Percentiles rank a stretch among this genome's conserved stretches.
These are phyloP conservation scores for Phytopythium montanum DNA, from an alignment of 352 stramenopile species.

Conservation along the genomic window DNA sequence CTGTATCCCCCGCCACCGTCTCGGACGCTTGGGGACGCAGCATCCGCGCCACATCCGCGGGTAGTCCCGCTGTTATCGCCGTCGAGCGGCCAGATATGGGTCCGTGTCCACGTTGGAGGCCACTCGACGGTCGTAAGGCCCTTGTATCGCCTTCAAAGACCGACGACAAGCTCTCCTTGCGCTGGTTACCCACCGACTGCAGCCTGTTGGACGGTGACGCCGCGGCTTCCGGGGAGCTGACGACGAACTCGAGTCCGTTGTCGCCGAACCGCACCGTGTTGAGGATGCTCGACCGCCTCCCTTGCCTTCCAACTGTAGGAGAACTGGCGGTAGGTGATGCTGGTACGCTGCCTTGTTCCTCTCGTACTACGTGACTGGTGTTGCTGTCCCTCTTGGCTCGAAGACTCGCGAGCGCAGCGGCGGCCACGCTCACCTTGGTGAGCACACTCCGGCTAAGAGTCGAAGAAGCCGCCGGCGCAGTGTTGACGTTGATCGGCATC, in stretches of 20 bases:
- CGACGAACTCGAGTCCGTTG: slow-evolving; percentile 11
- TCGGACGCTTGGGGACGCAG: not conserved
- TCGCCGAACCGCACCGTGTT: slow-evolving; percentile 21
- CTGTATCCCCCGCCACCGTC: not conserved
- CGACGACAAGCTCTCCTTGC: not conserved
- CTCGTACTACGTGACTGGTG: not conserved
- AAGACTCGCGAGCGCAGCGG: not conserved
- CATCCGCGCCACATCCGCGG: not conserved
- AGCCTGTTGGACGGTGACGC: slow-evolving; percentile 9
- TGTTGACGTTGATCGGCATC: slow-evolving; percentile 19
- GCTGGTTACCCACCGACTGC: not conserved
- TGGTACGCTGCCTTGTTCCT: not conserved
- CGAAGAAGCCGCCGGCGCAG: slow-evolving; percentile 8
- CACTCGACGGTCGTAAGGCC: not conserved
- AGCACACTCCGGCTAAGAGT: slow-evolving; percentile 1
- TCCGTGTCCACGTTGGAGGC: not conserved
- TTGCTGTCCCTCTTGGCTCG: not conserved
- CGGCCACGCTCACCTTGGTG: not conserved
- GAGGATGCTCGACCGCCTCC: slow-evolving; percentile 26
- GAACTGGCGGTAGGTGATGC: not conserved
- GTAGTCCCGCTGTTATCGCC: not conserved
- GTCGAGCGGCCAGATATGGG: not conserved
- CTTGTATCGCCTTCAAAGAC: not conserved
- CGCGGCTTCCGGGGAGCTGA: slow-evolving; percentile 6
- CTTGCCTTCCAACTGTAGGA: slow-evolving; percentile 5